phyloP scores from a whole-genome alignment of 495 filamentous ascomycete species.

The Cercophora samala region DNA sequence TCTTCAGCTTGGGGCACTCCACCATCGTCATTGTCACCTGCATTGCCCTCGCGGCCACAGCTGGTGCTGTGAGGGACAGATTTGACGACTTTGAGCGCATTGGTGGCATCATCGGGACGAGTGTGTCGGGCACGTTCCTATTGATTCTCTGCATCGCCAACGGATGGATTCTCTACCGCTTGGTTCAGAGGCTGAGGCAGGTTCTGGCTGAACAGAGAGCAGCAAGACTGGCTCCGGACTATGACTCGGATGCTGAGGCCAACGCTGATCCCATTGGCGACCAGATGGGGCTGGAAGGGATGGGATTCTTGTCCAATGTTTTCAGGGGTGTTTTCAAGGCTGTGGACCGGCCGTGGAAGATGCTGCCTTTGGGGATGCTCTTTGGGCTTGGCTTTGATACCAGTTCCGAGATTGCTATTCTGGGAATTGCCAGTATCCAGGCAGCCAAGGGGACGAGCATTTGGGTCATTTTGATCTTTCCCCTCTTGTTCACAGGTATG shows the following conservation, averaged over 20 bases:
- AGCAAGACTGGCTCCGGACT: slow-evolving; percentile 16
- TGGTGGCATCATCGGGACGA: slow-evolving; percentile 82
- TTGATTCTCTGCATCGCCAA: slow-evolving; percentile 82
- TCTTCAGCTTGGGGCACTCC: slow-evolving; percentile 89
- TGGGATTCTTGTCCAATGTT: slow-evolving; percentile 67
- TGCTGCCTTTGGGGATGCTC: slow-evolving; percentile 85
- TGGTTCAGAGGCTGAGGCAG: slow-evolving; percentile 63
- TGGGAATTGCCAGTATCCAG: slow-evolving; percentile 86
- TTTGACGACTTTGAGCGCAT: slow-evolving; percentile 80
- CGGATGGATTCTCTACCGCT: slow-evolving; percentile 73
- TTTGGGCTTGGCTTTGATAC: slow-evolving; percentile 98
- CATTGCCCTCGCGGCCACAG: slow-evolving; percentile 84
- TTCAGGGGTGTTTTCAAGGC: slow-evolving; percentile 76
- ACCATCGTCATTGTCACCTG: slow-evolving; percentile 92
- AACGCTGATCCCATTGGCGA: slow-evolving; percentile 46
- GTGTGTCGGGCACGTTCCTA: slow-evolving; percentile 77
- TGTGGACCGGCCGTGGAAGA: slow-evolving; percentile 94
- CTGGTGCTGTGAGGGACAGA: slow-evolving; percentile 69
- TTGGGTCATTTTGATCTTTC: slow-evolving; percentile 94
- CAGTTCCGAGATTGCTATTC: slow-evolving; percentile 84
- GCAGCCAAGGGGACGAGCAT: slow-evolving; percentile 80
- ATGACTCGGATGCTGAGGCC: slow-evolving; percentile 23
- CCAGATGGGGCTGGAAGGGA: slow-evolving; percentile 69
- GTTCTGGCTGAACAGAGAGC: slow-evolving; percentile 47
- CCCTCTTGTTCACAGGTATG: slow-evolving; percentile 78